These are phyloP conservation scores for Nevesoporus exiguus DNA, from an alignment of 768 basidiomycete genomes.

Conservation along the genomic window DNA sequence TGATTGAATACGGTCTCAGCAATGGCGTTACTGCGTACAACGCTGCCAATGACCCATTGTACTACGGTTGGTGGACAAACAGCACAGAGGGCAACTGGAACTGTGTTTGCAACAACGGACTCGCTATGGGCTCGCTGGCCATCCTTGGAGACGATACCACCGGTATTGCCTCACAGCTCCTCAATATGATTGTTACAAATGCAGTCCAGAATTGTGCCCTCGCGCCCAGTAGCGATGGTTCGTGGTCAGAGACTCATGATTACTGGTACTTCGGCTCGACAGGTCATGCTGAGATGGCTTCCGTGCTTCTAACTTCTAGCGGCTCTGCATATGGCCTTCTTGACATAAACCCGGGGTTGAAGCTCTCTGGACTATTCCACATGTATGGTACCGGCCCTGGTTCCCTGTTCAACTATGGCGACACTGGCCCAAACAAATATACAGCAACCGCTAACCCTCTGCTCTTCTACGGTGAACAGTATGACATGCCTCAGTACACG, in stretches of 20 bases:
- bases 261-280: conserved; percentile 97
- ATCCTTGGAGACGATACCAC: conserved; percentile 82
- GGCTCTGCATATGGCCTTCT: conserved; percentile 80
- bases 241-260: conserved; percentile 92
- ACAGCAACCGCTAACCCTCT: conserved; percentile 89
- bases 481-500: conserved; percentile 66
- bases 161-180: conserved; percentile 62
- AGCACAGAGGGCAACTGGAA: conserved; percentile 93
- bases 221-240: conserved; percentile 67
- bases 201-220: conserved; percentile 74
- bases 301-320: conserved; percentile 79
- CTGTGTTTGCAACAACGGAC: conserved; percentile 90
- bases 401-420: conserved; percentile 69
- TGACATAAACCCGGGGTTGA: conserved; percentile 64
- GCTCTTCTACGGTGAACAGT: conserved; percentile 71
- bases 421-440: conserved; percentile 85
- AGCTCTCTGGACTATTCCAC: conserved; percentile 78
- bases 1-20: conserved; percentile 75
- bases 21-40: conserved; percentile 58
- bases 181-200: conserved; percentile 67
- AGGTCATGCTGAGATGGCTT: conserved; percentile 84
- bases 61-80: conserved; percentile 76
- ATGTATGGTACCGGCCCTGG: conserved; percentile 85
- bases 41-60: conserved; percentile 29
- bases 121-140: conserved; percentile 86